These are phyloP conservation scores for Sporothrix sp. DNA, from an alignment of 2,329 filamentous ascomycete species.

Conservation along the genomic window DNA sequence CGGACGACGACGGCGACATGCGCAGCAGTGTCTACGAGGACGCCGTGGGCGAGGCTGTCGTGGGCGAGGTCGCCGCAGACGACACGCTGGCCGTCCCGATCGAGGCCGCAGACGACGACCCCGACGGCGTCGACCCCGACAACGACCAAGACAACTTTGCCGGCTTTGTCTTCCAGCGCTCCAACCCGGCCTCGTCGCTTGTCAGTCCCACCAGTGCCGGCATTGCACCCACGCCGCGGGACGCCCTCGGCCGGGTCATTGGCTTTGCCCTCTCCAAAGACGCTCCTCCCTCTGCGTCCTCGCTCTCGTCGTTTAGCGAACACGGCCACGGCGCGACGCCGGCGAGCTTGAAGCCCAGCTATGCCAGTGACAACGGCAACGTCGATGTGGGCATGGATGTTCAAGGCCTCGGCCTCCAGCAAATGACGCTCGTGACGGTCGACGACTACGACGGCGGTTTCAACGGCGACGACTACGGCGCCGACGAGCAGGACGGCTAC, in stretches of 20 bases:
- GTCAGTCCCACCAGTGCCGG: constrained; percentile 40
- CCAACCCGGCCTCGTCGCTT: constrained; percentile 41
- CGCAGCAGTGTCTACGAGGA: neutral
- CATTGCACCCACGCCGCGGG: constrained; percentile 43
- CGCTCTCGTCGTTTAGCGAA: no score
- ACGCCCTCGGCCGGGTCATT: constrained; percentile 44
- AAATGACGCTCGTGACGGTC: no score
- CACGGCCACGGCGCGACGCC: no score
- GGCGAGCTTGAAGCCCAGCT: no score
- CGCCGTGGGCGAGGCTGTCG: neutral
- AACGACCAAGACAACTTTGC: constrained; percentile 53
- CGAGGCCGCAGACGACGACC: constrained; percentile 20
- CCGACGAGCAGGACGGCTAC: neutral
- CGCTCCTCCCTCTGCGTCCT: constrained; percentile 17
- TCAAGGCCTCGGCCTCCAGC: constrained; percentile 33
- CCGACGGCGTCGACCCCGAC: constrained; percentile 35
- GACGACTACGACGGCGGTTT: neutral
- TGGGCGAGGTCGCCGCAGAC: neutral
- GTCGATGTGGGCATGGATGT: constrained; percentile 5
- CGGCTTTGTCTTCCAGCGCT: constrained; percentile 48
- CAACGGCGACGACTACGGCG: constrained; percentile 4
- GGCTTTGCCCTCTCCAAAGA: constrained; percentile 47
- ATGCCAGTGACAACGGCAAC: neutral
- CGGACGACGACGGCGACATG: constrained; percentile 29
- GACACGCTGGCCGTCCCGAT: constrained; percentile 15